Evolutionary conservation across 148 eudicot genomes (phyloP).

Genomic region (Camellia sinensis): DNA sequence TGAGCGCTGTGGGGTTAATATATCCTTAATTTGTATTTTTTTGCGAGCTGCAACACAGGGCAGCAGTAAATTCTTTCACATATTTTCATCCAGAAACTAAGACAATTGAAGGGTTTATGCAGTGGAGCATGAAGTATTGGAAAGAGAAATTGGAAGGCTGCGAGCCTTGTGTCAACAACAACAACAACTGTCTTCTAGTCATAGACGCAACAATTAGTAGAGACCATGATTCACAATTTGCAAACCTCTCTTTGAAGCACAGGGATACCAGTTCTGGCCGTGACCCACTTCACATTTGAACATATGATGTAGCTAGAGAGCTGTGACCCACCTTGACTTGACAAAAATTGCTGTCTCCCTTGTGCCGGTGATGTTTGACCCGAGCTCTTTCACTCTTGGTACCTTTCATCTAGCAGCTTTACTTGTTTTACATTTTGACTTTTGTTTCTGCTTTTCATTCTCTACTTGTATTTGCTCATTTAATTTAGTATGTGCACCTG

Average conservation of each 20-base stretch:
- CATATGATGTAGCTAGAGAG: slow-evolving; percentile 18
- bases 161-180: slow-evolving; percentile 54
- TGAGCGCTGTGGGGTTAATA: not conserved
- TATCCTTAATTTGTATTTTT: not conserved
- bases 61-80: not conserved
- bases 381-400: slow-evolving; percentile 27
- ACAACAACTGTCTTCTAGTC: slow-evolving; percentile 45
- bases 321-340: slow-evolving; percentile 16
- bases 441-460: slow-evolving; percentile 16
- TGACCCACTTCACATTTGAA: slow-evolving; percentile 56
- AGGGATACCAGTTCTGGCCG: slow-evolving; percentile 51
- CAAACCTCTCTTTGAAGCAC: slow-evolving; percentile 60
- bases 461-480: slow-evolving; percentile 5
- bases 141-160: slow-evolving; percentile 74
- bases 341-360: slow-evolving; percentile 19
- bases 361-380: slow-evolving; percentile 20
- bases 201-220: slow-evolving; percentile 60
- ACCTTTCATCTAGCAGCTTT: slow-evolving; percentile 27
- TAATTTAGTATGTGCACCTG: slow-evolving; percentile 61
- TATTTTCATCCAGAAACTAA: not conserved
- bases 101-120: slow-evolving; percentile 4
- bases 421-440: slow-evolving; percentile 19
- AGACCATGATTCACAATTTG: slow-evolving; percentile 78
- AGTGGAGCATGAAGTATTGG: slow-evolving; percentile 91
- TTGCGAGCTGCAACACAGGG: not conserved